A percentile compares a stretch with the other conserved stretches of the same genome.
phyloP scores from a whole-genome alignment of 768 basidiomycete genomes.

The Tubosaeta sp. region DNA sequence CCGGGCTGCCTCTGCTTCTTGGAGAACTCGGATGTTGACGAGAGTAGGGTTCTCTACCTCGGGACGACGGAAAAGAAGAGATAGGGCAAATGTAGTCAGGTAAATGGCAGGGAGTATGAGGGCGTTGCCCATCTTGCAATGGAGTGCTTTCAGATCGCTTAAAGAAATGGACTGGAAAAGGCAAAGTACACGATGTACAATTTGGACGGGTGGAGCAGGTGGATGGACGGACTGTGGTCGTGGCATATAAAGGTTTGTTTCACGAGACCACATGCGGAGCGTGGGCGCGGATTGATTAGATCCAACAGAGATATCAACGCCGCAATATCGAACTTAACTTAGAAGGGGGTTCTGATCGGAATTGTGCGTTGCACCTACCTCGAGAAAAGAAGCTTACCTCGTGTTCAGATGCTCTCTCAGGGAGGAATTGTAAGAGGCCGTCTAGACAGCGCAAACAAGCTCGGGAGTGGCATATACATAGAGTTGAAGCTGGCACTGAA shows the following conservation, averaged over 20 bases:
- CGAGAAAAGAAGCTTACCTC: background rate
- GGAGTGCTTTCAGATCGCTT: background rate
- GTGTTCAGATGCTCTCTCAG: background rate
- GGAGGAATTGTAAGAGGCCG: no score
- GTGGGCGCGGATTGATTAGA: no score
- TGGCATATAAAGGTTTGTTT: background rate
- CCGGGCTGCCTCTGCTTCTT: conserved; percentile 3
- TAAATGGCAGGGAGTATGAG: background rate
- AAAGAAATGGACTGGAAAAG: background rate
- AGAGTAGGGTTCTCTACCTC: conserved; percentile 11
- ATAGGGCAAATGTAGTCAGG: background rate
- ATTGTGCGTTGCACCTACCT: background rate
- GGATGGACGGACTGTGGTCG: no score
- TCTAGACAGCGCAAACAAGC: no score
- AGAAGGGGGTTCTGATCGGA: background rate
- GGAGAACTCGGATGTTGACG: conserved; percentile 1
- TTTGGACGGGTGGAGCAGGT: no score
- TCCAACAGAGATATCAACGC: no score
- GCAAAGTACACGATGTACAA: background rate
- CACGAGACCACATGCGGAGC: background rate
- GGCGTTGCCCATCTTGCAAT: background rate
- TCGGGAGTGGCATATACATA: no score
- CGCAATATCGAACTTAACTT: no score
- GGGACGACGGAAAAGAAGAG: background rate
- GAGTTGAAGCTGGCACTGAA: no score